phyloP scores from a whole-genome alignment of 208 protist species.

The Trypanosomatidae sp. region DNA sequence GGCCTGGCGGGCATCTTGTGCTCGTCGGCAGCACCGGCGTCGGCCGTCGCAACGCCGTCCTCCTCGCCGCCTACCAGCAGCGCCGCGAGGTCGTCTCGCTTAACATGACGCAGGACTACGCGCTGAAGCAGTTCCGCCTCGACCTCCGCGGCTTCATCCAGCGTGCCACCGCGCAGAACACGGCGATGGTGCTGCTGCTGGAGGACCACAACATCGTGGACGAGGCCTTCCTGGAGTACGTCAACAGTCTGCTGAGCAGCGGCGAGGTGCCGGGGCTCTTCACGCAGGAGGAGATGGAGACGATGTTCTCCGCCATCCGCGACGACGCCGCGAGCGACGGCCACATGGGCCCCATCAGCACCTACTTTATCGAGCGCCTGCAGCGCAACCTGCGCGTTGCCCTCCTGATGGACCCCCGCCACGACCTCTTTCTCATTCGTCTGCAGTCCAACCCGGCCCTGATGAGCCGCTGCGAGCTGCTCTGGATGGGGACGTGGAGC shows the following conservation, averaged over 20 bases:
- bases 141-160: slow-evolving; percentile 86
- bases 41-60: slow-evolving; percentile 85
- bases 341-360: slow-evolving; percentile 75
- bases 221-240: slow-evolving; percentile 96
- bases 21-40: slow-evolving; percentile 94
- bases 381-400: slow-evolving; percentile 93
- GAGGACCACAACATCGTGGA: slow-evolving; percentile 97
- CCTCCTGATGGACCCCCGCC: slow-evolving; percentile 92
- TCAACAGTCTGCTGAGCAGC: slow-evolving; percentile 94
- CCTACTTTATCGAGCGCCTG: slow-evolving; percentile 89
- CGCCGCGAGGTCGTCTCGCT: slow-evolving; percentile 89
- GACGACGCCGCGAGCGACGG: slow-evolving; percentile 89
- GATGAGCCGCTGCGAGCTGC: slow-evolving; percentile 92
- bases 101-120: slow-evolving; percentile 91
- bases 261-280: slow-evolving; percentile 96
- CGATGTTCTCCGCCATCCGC: slow-evolving; percentile 89
- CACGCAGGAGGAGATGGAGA: slow-evolving; percentile 95
- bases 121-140: slow-evolving; percentile 84
- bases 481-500: slow-evolving; percentile 95
- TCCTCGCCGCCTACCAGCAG: slow-evolving; percentile 85
- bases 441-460: slow-evolving; percentile 96
- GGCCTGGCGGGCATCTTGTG: slow-evolving; percentile 88
- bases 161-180: slow-evolving; percentile 73
- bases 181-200: slow-evolving; percentile 94
- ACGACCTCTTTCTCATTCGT: slow-evolving; percentile 86